Base-by-base conservation (phyloP, 108 stramenopile species). In the Nannochloropsis salina region DNA sequence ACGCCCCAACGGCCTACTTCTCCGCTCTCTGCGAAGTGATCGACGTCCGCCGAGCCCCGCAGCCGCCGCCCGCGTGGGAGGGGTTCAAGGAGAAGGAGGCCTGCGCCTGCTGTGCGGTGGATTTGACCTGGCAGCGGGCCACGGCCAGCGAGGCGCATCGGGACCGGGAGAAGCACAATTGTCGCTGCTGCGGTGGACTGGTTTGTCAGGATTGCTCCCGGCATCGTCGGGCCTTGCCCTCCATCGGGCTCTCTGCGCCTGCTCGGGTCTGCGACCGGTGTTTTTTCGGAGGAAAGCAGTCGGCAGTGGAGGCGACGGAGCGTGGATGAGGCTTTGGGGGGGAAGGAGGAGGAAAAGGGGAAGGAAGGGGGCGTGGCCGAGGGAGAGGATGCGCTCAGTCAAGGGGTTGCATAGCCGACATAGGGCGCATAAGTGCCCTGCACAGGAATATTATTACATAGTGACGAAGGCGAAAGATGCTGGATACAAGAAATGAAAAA, bases 211-310 rank as follows among this genome's bases (percentile, higher is more conserved):
- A 95, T 21, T 99, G 98, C 91, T 94, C 95, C 9, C 89, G 88
- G 82, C 95, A 95, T 84, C 93, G 94, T 43, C 89, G 92, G 6
- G 93, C 96, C 1, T 92, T 99, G 82, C 96, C 97, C 41, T 91
- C 93, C 15, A 84, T 96, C 80, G 98, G 98, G 31, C 91, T 99
- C 2, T 91, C 92, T 42, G 85, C 87, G 41, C 94, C 94, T 9
- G 91, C 91, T 20, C 93, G 98, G 74, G 95, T 97, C 3, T 99
- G 98, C 85, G 98, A 99, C 92, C 90, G 95, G 44, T 99, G 98
- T 89, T 99, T 89, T 82, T 91, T 74, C 61, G 61, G 61, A 0
- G 61, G 61, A 8, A 74, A 74, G 61, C 61, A 74, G 61, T 74
- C 61, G 8, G 61, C 61, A 6, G n/a, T n/a, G 61, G n/a, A 15